These are phyloP conservation scores for Boletus smithii DNA, from an alignment of 1,284 basidiomycete species.

Conservation along the genomic window DNA sequence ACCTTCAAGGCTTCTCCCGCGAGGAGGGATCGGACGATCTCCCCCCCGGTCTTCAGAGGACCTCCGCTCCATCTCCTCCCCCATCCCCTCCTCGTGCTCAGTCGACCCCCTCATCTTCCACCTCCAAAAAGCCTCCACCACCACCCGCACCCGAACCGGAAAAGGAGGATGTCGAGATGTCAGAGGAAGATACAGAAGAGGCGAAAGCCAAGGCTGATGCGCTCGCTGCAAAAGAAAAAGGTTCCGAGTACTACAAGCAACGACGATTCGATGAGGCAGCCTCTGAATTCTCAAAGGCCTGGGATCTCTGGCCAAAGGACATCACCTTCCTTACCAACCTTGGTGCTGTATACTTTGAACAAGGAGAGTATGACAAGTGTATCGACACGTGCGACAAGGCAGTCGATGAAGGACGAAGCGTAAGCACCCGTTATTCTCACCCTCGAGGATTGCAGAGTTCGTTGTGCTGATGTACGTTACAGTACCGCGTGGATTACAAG, in stretches of 20 bases:
- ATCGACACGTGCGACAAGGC: slow-evolving; percentile 95
- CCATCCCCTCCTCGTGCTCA: slow-evolving; percentile 41
- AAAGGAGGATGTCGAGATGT: slow-evolving; percentile 58
- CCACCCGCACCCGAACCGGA: slow-evolving; percentile 38
- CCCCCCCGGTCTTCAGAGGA: slow-evolving; percentile 54
- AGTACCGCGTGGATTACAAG: slow-evolving; percentile 81
- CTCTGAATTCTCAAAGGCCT: slow-evolving; percentile 78
- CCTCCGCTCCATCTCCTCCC: slow-evolving; percentile 36
- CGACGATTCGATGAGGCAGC: slow-evolving; percentile 75
- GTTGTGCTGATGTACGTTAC: slow-evolving; percentile 8
- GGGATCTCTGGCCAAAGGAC: slow-evolving; percentile 93
- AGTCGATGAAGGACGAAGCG: slow-evolving; percentile 86
- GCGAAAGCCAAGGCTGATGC: slow-evolving; percentile 71
- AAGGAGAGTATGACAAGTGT: slow-evolving; percentile 86
- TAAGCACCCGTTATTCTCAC: too few species aligned
- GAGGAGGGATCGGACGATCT: slow-evolving; percentile 84
- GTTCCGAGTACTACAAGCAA: slow-evolving; percentile 84
- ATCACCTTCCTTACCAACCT: slow-evolving; percentile 92
- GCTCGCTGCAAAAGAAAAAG: slow-evolving; percentile 73
- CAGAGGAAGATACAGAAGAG: slow-evolving; percentile 60
- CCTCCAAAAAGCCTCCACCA: slow-evolving; percentile 24
- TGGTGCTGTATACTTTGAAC: slow-evolving; percentile 86
- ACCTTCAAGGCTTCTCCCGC: slow-evolving; percentile 84
- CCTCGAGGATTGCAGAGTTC: not conserved
- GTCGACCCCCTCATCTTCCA: slow-evolving; percentile 41